Evolutionary conservation across 192 early-diverging fungal genomes (phyloP).

Genomic region (Spizellomyces sp.): DNA sequence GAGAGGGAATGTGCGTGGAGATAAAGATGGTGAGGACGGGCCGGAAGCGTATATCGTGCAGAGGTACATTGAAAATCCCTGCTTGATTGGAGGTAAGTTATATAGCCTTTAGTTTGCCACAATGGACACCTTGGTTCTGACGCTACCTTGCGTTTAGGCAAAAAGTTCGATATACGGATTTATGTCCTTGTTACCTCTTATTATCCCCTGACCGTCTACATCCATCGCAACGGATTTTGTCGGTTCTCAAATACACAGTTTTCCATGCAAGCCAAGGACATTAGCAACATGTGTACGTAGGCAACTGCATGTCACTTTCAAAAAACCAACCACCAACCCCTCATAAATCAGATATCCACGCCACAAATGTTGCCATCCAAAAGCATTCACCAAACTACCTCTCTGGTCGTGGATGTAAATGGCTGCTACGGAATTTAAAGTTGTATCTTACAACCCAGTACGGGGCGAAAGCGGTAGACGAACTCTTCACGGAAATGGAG

Average conservation of each 20-base stretch:
- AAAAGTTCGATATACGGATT: constrained; percentile 66
- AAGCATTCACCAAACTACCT: constrained; percentile 62
- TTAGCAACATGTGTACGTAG: constrained; percentile 54
- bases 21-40: constrained; percentile 28
- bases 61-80: constrained; percentile 64
- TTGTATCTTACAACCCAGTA: constrained; percentile 56
- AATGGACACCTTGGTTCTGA: neutral
- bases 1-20: constrained; percentile 23
- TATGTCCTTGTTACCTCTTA: constrained; percentile 66
- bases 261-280: constrained; percentile 67
- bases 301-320: neutral
- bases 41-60: constrained; percentile 70
- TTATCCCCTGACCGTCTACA: constrained; percentile 60
- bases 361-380: constrained; percentile 68
- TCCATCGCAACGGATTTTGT: constrained; percentile 68
- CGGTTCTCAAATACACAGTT: constrained; percentile 65
- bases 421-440: constrained; percentile 61
- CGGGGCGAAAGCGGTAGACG: constrained; percentile 47
- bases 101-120: neutral
- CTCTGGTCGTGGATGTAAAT: constrained; percentile 62
- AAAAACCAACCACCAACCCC: neutral
- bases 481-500: constrained; percentile 65
- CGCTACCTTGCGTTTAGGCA: constrained; percentile 35
- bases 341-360: constrained; percentile 52
- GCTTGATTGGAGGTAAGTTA: constrained; percentile 58